Percentiles rank a stretch among this genome's conserved stretches.
phyloP scores from a whole-genome alignment of 1,284 basidiomycete species.

The Cryptococcus sp. region DNA sequence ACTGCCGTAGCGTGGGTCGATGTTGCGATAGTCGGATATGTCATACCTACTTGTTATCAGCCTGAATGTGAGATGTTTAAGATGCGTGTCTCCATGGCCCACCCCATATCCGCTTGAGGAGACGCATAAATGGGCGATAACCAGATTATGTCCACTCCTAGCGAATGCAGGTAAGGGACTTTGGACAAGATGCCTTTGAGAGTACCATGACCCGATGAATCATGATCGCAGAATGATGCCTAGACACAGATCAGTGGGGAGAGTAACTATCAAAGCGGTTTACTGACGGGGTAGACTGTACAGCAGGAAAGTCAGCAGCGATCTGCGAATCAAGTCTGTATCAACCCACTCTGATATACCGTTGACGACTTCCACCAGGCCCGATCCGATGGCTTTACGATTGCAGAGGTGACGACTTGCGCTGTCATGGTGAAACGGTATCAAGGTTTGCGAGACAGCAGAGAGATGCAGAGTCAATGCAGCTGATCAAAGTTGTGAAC shows the following conservation, averaged over 20 bases:
- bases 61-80: too few relatives aligned
- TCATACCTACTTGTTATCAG: too few relatives aligned
- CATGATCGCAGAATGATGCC: constrained; percentile 35
- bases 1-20: constrained; percentile 54
- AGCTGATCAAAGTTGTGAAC: too few relatives aligned
- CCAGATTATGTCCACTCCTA: constrained; percentile 57
- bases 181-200: constrained; percentile 53
- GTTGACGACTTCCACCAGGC: constrained; percentile 47
- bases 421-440: background rate
- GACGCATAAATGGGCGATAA: constrained; percentile 43
- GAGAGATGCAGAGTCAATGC: too few relatives aligned
- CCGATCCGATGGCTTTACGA: constrained; percentile 25
- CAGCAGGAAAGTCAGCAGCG: constrained; percentile 7
- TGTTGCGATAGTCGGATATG: constrained; percentile 49
- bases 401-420: constrained; percentile 9
- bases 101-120: constrained; percentile 48
- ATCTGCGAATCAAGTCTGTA: background rate
- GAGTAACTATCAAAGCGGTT: background rate
- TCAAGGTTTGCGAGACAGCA: background rate
- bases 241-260: constrained; percentile 5
- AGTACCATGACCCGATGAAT: constrained; percentile 52
- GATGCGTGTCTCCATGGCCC: constrained; percentile 31
- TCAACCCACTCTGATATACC: constrained; percentile 39
- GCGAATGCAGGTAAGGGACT: constrained; percentile 54
- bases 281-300: constrained; percentile 24